Base-by-base conservation (phyloP, 352 stramenopile genomes). In the Phytopythium kandeliae region DNA sequence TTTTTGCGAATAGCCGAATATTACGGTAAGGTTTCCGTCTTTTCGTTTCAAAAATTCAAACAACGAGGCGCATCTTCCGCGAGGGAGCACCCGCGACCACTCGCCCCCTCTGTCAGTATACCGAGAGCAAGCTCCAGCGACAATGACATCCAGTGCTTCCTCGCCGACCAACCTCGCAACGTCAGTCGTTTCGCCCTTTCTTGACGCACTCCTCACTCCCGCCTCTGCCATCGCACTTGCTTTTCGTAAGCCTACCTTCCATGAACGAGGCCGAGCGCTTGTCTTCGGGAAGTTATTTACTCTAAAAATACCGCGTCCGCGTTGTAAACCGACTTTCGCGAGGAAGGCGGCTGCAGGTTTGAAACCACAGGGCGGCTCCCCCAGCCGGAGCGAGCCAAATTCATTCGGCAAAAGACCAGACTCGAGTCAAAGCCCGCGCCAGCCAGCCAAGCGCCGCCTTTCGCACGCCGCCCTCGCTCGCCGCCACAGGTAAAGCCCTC, bases 401-500 rank as follows among this genome's bases (percentile, higher is more conserved):
- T 89, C 80, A 91, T 91, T 91, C 75, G 78, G 60, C 75, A 91
- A 91, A 91, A 91, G 68, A 85, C 79, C 70, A 61, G 58, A 78
- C 66, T 87, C 68, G 55, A 77, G 71, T 67, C 71, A 87, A 69
- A 90, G 69, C 71, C 62, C 67, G 69, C 74, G 68, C 65, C 71
- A 81, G 67, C 77, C 75, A 86, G 69, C 75, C 68, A 86, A 72
- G 68, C 78, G 73, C 69, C 70, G 61, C 61, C 61, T 46, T 44
- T 59, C 44, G 34, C 48, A 46, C 49, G 44, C 55, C 55, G 51
- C 48, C 47, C 48, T 42, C 71, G 57, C 63, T 67, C 58, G 59
- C 71, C 58, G 61, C 42, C 53, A 67, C 65, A 85, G 72, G 74
- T 86, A 59, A 46, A 46, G 22, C 40, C 24, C 1, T 19, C 11